Evolutionary conservation across 106 monocot species (phyloP).

Genomic region (Dendrobium officinale): DNA sequence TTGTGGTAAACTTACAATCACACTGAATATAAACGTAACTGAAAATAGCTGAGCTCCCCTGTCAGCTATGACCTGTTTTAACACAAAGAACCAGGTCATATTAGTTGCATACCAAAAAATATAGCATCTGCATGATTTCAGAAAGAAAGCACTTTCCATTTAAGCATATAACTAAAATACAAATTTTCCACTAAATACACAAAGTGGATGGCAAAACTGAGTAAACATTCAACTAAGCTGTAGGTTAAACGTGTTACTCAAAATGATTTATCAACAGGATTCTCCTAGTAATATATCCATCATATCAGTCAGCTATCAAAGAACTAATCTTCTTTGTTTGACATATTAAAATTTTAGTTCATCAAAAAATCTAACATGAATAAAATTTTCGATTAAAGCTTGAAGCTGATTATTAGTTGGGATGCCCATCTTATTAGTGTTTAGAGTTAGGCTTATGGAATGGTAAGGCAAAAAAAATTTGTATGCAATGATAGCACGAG

Average conservation of each 20-base stretch:
- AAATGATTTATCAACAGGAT: neutral
- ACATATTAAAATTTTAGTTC: neutral
- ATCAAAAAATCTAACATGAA: neutral
- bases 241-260: neutral
- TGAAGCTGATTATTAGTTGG: neutral
- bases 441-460: neutral
- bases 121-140: neutral
- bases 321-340: neutral
- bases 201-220: neutral
- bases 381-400: neutral
- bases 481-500: neutral
- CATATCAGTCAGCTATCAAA: neutral
- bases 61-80: slow-evolving; percentile 52
- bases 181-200: neutral
- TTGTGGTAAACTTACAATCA: slow-evolving; percentile 30
- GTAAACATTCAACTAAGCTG: no score
- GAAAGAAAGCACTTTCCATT: neutral
- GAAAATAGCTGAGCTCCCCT: slow-evolving; percentile 46
- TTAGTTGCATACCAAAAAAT: neutral
- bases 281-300: neutral
- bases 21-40: slow-evolving; percentile 42
- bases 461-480: neutral
- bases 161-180: neutral
- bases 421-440: neutral
- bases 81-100: neutral